A percentile compares a stretch with the other conserved stretches of the same genome.
These are phyloP conservation scores for Epichloe typhina DNA, from an alignment of 2,329 filamentous ascomycete species.

Conservation along the genomic window DNA sequence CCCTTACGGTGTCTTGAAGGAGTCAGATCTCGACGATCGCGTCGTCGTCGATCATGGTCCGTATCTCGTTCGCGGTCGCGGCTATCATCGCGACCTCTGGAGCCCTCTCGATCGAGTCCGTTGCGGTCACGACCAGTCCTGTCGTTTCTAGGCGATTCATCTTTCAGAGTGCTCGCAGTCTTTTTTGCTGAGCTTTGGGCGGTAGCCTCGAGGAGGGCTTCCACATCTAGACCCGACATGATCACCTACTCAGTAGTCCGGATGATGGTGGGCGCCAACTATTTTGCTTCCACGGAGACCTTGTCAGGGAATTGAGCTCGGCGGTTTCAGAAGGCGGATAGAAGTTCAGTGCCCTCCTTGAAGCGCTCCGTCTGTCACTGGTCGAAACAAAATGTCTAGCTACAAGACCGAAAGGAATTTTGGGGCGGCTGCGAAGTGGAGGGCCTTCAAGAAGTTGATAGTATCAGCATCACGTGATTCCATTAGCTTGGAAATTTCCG, in stretches of 20 bases:
- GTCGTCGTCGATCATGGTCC: constrained; percentile 36
- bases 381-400: background rate
- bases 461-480: background rate
- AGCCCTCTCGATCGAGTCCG: constrained; percentile 41
- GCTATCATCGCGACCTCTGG: constrained; percentile 43
- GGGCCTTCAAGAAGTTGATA: background rate
- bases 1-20: constrained; percentile 29
- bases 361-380: background rate
- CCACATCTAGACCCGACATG: constrained; percentile 56
- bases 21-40: constrained; percentile 44
- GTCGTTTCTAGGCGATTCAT: constrained; percentile 34
- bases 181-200: constrained; percentile 46
- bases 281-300: background rate
- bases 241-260: constrained; percentile 11
- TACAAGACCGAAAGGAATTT: background rate
- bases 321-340: background rate
- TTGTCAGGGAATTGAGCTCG: background rate
- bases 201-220: constrained; percentile 79
- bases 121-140: constrained; percentile 16
- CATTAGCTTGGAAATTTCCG: background rate
- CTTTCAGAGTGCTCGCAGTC: constrained; percentile 31
- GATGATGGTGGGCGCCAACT: background rate
- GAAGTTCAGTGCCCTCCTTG: background rate
- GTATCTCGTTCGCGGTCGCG: constrained; percentile 44
- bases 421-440: background rate